Percentiles rank a stretch among this genome's conserved stretches.
phyloP scores from a whole-genome alignment of 2,329 filamentous ascomycete genomes.

The Penicillium fuscoglaucum region DNA sequence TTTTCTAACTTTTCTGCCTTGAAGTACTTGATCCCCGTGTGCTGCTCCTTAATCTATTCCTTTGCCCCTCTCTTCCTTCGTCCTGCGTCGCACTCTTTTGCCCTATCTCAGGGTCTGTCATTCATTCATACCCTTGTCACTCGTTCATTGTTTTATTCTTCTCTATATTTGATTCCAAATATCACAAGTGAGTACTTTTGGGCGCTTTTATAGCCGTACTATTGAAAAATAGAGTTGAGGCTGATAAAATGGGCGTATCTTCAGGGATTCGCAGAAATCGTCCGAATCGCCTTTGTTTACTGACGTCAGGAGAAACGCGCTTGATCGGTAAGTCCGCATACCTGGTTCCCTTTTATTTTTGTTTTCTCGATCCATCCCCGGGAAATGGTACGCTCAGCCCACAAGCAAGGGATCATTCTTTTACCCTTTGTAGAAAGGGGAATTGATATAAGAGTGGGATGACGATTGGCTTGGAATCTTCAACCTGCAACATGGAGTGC shows the following conservation, averaged over 20 bases:
- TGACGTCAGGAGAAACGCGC: constrained; percentile 24
- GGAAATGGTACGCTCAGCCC: constrained; percentile 1
- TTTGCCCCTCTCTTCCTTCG: constrained; percentile 7
- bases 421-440: constrained; percentile 11
- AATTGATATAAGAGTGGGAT: constrained; percentile 15
- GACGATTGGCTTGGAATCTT: constrained; percentile 16
- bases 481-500: constrained; percentile 6
- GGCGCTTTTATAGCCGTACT: neutral
- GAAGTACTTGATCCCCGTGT: constrained; percentile 22
- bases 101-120: constrained; percentile 17
- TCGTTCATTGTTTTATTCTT: constrained; percentile 8
- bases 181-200: neutral
- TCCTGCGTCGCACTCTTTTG: constrained; percentile 2
- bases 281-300: constrained; percentile 17
- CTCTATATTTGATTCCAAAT: neutral
- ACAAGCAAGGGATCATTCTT: constrained; percentile 26
- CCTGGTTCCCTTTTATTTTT: constrained; percentile 4
- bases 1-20: neutral
- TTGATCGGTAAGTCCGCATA: constrained; percentile 22
- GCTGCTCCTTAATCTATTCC: constrained; percentile 5
- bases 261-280: neutral
- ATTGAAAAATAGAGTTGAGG: constrained; percentile 3
- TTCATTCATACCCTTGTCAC: constrained; percentile 8
- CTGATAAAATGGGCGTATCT: constrained; percentile 3
- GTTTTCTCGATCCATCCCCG: constrained; percentile 9